These are phyloP conservation scores for Smallanthus sonchifolius DNA, from an alignment of 129 eudicot species.

Conservation along the genomic window DNA sequence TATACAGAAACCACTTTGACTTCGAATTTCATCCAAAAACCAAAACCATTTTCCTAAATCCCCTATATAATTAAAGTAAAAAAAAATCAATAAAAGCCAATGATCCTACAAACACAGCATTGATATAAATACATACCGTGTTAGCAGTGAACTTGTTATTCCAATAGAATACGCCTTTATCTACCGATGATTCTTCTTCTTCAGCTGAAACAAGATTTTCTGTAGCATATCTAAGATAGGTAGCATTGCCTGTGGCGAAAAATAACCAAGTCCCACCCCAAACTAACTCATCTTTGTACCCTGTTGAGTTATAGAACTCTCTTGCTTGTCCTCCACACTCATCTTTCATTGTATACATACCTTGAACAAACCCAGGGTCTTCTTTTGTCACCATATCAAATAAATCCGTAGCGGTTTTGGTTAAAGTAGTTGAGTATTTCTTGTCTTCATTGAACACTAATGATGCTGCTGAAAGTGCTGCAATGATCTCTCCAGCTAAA, in stretches of 20 bases:
- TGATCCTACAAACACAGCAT: neutral
- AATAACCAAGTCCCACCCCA: slow-evolving; percentile 74
- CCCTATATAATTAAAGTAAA: no score
- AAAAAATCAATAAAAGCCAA: no score
- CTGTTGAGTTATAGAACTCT: slow-evolving; percentile 52
- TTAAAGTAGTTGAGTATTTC: slow-evolving; percentile 34
- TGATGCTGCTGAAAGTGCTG: slow-evolving; percentile 66
- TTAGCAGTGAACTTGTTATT: slow-evolving; percentile 56
- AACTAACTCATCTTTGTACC: slow-evolving; percentile 56
- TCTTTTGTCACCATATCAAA: slow-evolving; percentile 29
- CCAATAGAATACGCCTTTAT: slow-evolving; percentile 54
- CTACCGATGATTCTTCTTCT: slow-evolving; percentile 39
- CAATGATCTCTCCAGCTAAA: slow-evolving; percentile 64
- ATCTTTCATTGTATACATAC: slow-evolving; percentile 42
- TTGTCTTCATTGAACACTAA: slow-evolving; percentile 44
- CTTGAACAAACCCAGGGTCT: slow-evolving; percentile 31
- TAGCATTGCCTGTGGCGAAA: slow-evolving; percentile 55
- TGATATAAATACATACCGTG: slow-evolving; percentile 28
- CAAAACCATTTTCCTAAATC: no score
- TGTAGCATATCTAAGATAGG: slow-evolving; percentile 48
- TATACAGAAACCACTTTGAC: no score
- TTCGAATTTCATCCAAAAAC: no score
- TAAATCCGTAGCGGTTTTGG: slow-evolving; percentile 32
- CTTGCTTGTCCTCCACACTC: slow-evolving; percentile 58
- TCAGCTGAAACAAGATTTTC: slow-evolving; percentile 36